phyloP scores from a whole-genome alignment of 2,329 filamentous ascomycete genomes.

The Zymoseptoria passerinii region DNA sequence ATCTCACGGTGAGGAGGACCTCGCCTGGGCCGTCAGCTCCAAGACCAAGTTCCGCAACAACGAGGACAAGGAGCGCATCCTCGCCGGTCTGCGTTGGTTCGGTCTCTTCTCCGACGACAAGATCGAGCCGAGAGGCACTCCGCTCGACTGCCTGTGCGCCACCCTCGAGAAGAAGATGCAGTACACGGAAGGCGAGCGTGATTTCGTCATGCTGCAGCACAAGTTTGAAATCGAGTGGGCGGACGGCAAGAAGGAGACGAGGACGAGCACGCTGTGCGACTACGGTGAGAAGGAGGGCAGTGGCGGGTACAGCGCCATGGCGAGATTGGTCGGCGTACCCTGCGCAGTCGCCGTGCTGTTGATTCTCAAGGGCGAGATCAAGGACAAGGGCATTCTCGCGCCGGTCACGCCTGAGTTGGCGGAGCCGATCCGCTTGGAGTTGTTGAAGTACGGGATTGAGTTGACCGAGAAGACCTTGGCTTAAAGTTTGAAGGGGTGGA shows the following conservation, averaged over 20 bases:
- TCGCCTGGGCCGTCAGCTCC: slow-evolving; percentile 62
- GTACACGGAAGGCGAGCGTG: slow-evolving; percentile 72
- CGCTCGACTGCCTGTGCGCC: slow-evolving; percentile 84
- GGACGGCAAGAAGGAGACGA: slow-evolving; percentile 67
- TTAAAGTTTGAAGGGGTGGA: slow-evolving; percentile 4
- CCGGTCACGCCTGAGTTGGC: slow-evolving; percentile 67
- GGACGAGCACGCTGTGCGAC: slow-evolving; percentile 72
- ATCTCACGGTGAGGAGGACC: slow-evolving; percentile 53
- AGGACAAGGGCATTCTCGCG: slow-evolving; percentile 51
- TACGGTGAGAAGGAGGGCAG: slow-evolving; percentile 67
- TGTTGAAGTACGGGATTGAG: slow-evolving; percentile 68
- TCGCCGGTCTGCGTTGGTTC: slow-evolving; percentile 66
- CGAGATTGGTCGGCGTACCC: slow-evolving; percentile 69
- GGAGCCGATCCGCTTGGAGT: slow-evolving; percentile 64
- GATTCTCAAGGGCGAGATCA: slow-evolving; percentile 32
- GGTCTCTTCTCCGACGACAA: slow-evolving; percentile 58
- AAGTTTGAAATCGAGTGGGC: slow-evolving; percentile 77
- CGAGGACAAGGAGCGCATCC: slow-evolving; percentile 61
- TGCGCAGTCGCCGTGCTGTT: slow-evolving; percentile 59
- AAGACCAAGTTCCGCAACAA: slow-evolving; percentile 64
- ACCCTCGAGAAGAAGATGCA: slow-evolving; percentile 87
- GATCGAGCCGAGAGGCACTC: slow-evolving; percentile 66
- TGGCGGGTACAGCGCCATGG: slow-evolving; percentile 66
- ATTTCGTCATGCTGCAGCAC: slow-evolving; percentile 72
- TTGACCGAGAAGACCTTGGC: slow-evolving; percentile 59